A percentile compares a stretch with the other conserved stretches of the same genome.
Evolutionary conservation across 805 yeast genomes (phyloP).

Genomic region (Suhomyces emberorum): DNA sequence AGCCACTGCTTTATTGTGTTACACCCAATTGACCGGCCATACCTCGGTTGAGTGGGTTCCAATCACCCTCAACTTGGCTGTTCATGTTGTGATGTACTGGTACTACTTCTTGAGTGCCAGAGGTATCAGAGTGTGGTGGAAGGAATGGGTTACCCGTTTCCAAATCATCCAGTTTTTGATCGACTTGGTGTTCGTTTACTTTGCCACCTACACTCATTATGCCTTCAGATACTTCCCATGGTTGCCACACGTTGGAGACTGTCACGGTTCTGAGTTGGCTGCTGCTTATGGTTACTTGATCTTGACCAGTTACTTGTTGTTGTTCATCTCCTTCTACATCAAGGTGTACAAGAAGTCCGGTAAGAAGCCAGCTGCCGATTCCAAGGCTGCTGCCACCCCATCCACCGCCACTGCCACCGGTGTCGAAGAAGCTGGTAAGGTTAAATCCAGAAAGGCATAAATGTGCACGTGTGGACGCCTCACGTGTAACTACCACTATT

Average conservation of each 20-base stretch:
- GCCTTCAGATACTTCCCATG: constrained; percentile 60
- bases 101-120: constrained; percentile 91
- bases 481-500: too few relatives aligned
- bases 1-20: constrained; percentile 93
- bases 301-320: constrained; percentile 80
- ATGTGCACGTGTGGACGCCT: too few relatives aligned
- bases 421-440: constrained; percentile 16
- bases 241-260: constrained; percentile 73
- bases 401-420: constrained; percentile 8
- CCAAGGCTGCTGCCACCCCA: constrained; percentile 8
- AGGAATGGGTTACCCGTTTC: constrained; percentile 96
- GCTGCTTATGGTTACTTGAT: constrained; percentile 89
- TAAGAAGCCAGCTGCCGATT: constrained; percentile 15
- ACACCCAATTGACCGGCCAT: constrained; percentile 84
- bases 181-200: constrained; percentile 87
- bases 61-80: constrained; percentile 81
- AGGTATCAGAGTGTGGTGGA: constrained; percentile 98
- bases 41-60: constrained; percentile 97
- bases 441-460: constrained; percentile 36
- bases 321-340: constrained; percentile 91
- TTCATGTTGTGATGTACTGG: constrained; percentile 97
- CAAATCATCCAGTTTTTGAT: constrained; percentile 91
- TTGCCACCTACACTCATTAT: constrained; percentile 89
- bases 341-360: constrained; percentile 64
- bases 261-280: constrained; percentile 90